Base-by-base conservation (phyloP, 1,139 yeast species). In the Suhomyces coccinellae region DNA sequence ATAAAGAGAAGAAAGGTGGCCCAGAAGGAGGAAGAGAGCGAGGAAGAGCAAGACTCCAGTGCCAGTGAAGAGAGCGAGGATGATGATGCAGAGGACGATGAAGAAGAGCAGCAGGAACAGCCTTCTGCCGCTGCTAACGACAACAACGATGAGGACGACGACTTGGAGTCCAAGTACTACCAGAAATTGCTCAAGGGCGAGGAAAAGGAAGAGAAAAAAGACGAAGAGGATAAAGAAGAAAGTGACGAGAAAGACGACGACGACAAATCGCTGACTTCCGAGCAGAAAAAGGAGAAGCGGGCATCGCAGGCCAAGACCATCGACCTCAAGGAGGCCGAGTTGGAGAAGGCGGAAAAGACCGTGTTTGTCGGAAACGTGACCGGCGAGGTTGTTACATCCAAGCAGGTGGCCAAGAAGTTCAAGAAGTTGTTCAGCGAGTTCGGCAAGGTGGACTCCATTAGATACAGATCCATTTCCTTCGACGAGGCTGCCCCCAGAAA, bases 401-500 rank as follows among this genome's bases (percentile, higher is more conserved):
- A 88, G 62, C 65, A 71, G 41, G 65, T 71, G 20, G 80, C 80
- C 56, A 87, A 83, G 59, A 65, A 71, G 47, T 85, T 91, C 66
- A 87, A 87, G 63, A 72, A 71, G 50, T 67, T 79, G 17, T 86
- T 90, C 52, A 56, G 74, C 11, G 63, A 76, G 32, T 69, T 66
- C 52, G 95, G 95, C 16, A 69, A 73, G 33, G 75, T 90, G 43
- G 82, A 80, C 38, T 85, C 95, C 15, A 76, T 90, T 44, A 77
- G 99, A 62, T 93, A 89, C 71, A 80, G 99, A 66, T 90, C 98
- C 2, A 86, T 95, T 55, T 89, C 97, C 2, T 89, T 91, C 54
- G 84, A 86, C 43, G 96, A 90, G 58, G 82, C 88, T 33, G 74
- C 90, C 46, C 98, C 99, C 35, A 80, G 97, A 63, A 91, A 91